Base-by-base conservation (phyloP, 768 basidiomycete genomes). In the Rhodotorula graminis region DNA sequence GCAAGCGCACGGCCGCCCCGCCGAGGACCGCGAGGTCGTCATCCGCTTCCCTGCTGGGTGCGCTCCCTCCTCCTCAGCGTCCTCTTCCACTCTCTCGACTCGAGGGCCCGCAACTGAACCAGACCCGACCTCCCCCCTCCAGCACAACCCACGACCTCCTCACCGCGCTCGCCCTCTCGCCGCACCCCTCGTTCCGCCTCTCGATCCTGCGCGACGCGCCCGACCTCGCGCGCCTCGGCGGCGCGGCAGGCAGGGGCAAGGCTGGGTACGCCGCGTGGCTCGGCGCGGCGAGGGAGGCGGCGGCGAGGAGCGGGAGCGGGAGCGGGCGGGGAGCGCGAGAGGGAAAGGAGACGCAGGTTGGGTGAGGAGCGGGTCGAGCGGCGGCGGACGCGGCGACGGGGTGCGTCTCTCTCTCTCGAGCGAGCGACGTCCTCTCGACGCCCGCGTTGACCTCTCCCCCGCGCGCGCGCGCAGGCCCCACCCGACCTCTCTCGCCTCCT, bases 31-130 rank as follows among this genome's bases (percentile, higher is more conserved):
- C 18, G 59, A 55, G 50, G 46, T 37, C 15, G 60, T 55, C 37
- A 49, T 72, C 40, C 47, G 71, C 5, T 72, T 72, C 55, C 71
- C 66, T n/a, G 56, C 65, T 14, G 52, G 61, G 71, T 72, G 57
- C 56, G 71, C 57, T 27, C 29, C 5, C 7, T 23, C 33, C 33
- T 31, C 23, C 29, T 31, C 60, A n/a, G 21, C 16, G 15, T 42
- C 33, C 19, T 19, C 53, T 53, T n/a, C n/a, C 33, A 52, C 18
- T 37, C 37, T 37, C 37, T 37, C 37, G 37, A 37, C 5, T 5
- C 37, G 37, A 37, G 37, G n/a, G n/a, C n/a, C n/a, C n/a, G n/a
- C n/a, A n/a, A n/a, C n/a, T n/a, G n/a, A n/a, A n/a, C n/a, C n/a
- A n/a, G n/a, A n/a, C n/a, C n/a, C n/a, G n/a, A n/a, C n/a, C n/a